Evolutionary conservation across 495 filamentous ascomycete species (phyloP).

Genomic region (Rhypophila decipiens): DNA sequence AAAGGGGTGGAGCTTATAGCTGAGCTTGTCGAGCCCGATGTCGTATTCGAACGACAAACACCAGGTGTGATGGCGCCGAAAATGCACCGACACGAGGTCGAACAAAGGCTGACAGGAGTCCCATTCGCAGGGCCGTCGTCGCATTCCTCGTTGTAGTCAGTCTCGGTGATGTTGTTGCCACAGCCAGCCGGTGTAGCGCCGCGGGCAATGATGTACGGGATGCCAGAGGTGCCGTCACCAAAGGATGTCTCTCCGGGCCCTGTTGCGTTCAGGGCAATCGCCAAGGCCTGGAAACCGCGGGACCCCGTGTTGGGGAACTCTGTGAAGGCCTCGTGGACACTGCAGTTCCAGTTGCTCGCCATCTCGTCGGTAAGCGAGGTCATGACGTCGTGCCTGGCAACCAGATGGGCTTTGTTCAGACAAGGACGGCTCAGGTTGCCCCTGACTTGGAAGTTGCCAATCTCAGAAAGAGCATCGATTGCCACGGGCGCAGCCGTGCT

Average conservation of each 20-base stretch:
- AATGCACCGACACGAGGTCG: constrained; percentile 34
- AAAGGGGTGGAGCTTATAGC: constrained; percentile 8
- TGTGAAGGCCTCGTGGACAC: constrained; percentile 43
- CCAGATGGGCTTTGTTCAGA: constrained; percentile 41
- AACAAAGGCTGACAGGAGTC: constrained; percentile 32
- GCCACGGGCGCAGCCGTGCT: constrained; percentile 14
- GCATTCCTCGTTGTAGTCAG: constrained; percentile 37
- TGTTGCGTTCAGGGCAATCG: constrained; percentile 38
- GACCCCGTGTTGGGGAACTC: constrained; percentile 33
- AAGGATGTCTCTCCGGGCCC: constrained; percentile 32
- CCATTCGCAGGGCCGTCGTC: constrained; percentile 37
- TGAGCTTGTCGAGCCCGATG: constrained; percentile 9
- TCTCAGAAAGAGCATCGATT: constrained; percentile 37
- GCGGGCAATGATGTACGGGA: constrained; percentile 46
- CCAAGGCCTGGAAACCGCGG: constrained; percentile 39
- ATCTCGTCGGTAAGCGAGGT: constrained; percentile 31
- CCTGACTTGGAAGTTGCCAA: constrained; percentile 37
- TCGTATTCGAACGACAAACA: constrained; percentile 16
- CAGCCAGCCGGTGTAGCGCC: constrained; percentile 42
- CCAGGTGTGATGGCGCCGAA: constrained; percentile 20
- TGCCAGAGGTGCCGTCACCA: constrained; percentile 34
- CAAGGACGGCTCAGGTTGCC: constrained; percentile 32
- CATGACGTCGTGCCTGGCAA: constrained; percentile 34
- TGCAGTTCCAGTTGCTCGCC: constrained; percentile 43
- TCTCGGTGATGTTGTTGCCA: constrained; percentile 38